Conservation (phyloP, 495 filamentous ascomycete species). For the Aspergillus egyptiacus region DNA sequence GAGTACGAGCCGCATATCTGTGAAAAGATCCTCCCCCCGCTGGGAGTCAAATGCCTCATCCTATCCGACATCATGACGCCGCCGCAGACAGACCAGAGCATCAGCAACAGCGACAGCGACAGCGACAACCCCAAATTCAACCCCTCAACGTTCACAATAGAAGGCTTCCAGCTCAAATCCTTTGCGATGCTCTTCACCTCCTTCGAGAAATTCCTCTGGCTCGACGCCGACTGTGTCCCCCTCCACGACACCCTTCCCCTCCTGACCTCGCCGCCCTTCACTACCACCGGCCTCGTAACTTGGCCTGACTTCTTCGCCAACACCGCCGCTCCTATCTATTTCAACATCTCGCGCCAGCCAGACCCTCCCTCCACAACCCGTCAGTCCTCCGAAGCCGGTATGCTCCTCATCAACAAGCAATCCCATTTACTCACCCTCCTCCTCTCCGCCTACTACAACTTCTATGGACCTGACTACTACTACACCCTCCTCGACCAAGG, state of each 20-base stretch:
- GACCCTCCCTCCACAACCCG: constrained; percentile 20
- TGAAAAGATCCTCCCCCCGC: constrained; percentile 32
- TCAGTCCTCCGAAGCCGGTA: constrained; percentile 42
- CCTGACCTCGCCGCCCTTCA: constrained; percentile 38
- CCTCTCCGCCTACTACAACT: constrained; percentile 52
- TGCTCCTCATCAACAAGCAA: constrained; percentile 45
- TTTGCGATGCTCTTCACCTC: constrained; percentile 47
- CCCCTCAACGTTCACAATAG: constrained; percentile 10
- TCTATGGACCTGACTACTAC: constrained; percentile 45
- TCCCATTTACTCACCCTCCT: constrained; percentile 41
- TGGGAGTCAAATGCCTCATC: constrained; percentile 41
- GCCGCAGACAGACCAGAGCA: neutral
- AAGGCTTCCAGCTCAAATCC: constrained; percentile 44
- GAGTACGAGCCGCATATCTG: constrained; percentile 44
- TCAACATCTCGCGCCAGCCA: constrained; percentile 38
- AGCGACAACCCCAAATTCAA: neutral
- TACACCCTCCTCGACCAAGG: constrained; percentile 47
- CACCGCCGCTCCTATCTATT: constrained; percentile 41
- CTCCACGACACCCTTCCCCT: constrained; percentile 36
- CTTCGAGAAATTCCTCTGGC: constrained; percentile 47
- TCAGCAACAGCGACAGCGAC: too few species aligned
- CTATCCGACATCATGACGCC: constrained; percentile 24
- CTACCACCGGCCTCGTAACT: constrained; percentile 38
- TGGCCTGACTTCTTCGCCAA: constrained; percentile 52
- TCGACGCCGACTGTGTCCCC: constrained; percentile 48